Base-by-base conservation (phyloP, 352 stramenopile genomes). In the Peronospora tabacina region DNA sequence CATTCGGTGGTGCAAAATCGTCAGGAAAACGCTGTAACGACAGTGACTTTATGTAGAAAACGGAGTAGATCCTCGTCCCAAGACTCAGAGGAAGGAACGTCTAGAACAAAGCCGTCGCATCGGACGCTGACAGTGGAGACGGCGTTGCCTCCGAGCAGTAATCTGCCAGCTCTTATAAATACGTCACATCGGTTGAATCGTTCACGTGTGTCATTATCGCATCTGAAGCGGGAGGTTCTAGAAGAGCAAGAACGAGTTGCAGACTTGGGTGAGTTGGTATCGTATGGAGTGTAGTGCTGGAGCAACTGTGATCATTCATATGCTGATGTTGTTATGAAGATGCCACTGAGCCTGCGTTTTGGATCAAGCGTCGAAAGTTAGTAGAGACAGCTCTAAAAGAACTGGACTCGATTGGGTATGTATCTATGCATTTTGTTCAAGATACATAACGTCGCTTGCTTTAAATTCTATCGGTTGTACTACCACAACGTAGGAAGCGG, bases 371-470 rank as follows among this genome's bases (percentile, higher is more conserved):
- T 17, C 64, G 66, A 49, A 28, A 61, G 43, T 42, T 39, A 17
- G 64, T 66, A 12, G 61, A 65, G 6, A 20, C 55, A 29, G 56
- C 68, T n/a, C 35, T 77, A 33, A 55, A 60, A 22, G 44, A 70
- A 22, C 46, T 77, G 43, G 61, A 77, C 20, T 22, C 41, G 0
- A 47, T 77, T 26, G 57, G 73, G 68, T 77, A 66, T 29, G 61
- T 73, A 28, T 22, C 16, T 13, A 12, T 37, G 0, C 12, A 22
- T 16, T 4, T 37, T 15, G 1, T 37, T 17, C 33, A 19, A 37
- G 33, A 26, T 26, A 6, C 33, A 37, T 13, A 1, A 17, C 7
- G 3, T 16, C 5, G 33, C 32, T 37, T 37, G 33, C 13, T 8
- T 37, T n/a, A n/a, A n/a, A 8, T 3, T 5, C 20, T 40, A 5